Evolutionary conservation across 2,329 filamentous ascomycete species (phyloP).

Genomic region (Sporothrix protearum): DNA sequence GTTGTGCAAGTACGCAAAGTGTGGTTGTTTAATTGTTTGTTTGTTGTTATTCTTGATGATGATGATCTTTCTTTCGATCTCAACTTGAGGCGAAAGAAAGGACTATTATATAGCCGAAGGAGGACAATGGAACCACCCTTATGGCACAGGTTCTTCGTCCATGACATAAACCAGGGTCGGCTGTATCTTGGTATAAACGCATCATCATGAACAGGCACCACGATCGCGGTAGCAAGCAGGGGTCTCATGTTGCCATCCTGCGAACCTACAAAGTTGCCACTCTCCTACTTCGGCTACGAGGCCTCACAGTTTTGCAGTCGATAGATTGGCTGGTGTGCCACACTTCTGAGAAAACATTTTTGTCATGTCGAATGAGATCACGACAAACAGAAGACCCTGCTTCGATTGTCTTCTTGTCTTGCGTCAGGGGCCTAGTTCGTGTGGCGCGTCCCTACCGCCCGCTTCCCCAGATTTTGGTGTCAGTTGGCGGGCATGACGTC

Average conservation of each 20-base stretch:
- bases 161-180: slow-evolving; percentile 13
- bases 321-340: not conserved
- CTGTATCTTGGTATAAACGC: slow-evolving; percentile 7
- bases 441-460: not conserved
- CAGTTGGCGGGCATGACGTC: not conserved
- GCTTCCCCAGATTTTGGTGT: slow-evolving; percentile 1
- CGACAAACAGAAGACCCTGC: not conserved
- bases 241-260: not conserved
- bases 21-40: too few species aligned
- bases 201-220: slow-evolving; percentile 1
- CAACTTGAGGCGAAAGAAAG: not conserved
- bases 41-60: not conserved
- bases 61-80: not conserved
- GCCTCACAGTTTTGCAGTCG: not conserved
- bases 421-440: slow-evolving; percentile 3
- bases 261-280: not conserved
- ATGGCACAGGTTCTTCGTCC: not conserved
- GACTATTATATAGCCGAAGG: slow-evolving; percentile 7
- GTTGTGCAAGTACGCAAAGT: not conserved
- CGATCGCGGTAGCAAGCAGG: not conserved
- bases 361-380: slow-evolving; percentile 3
- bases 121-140: not conserved
- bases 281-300: not conserved
- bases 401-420: not conserved
- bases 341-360: not conserved